A percentile compares a stretch with the other conserved stretches of the same genome.
Conservation (phyloP, 768 basidiomycete species). For the Amanita inopinata region DNA sequence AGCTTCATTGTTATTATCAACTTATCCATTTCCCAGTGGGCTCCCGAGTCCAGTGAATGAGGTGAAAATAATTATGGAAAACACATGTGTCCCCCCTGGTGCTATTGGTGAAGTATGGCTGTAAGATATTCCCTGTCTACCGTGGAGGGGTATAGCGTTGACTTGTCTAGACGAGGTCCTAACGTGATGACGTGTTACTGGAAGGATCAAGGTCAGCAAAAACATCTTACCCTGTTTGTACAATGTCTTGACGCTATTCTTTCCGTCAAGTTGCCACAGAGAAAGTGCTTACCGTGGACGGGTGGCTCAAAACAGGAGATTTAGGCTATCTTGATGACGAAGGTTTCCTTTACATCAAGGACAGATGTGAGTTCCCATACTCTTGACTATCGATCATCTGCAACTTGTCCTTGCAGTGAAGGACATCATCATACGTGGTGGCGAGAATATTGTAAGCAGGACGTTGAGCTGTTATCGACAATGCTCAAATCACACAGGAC, state of each 20-base stretch:
- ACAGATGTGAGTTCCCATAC: constrained; percentile 23
- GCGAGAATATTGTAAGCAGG: constrained; percentile 46
- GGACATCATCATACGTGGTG: constrained; percentile 45
- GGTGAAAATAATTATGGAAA: constrained; percentile 31
- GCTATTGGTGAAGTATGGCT: constrained; percentile 34
- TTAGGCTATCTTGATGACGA: constrained; percentile 34
- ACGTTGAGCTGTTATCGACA: too few species aligned
- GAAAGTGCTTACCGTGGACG: constrained; percentile 32
- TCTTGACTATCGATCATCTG: not conserved
- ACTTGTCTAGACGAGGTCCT: constrained; percentile 31
- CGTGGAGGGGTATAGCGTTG: not conserved
- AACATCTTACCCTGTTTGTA: not conserved
- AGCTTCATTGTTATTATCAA: not conserved
- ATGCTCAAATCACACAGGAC: constrained; percentile 17
- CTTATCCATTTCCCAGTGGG: constrained; percentile 21
- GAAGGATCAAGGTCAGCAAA: constrained; percentile 30
- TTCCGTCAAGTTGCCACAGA: constrained; percentile 1
- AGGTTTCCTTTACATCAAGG: constrained; percentile 42
- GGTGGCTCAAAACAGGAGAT: constrained; percentile 40
- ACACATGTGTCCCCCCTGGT: constrained; percentile 19
- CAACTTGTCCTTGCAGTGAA: constrained; percentile 26
- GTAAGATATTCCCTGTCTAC: not conserved
- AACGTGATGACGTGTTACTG: constrained; percentile 47
- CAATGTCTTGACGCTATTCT: not conserved
- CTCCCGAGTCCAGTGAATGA: constrained; percentile 37